A percentile compares a stretch with the other conserved stretches of the same genome.
Conservation (phyloP, 164 flowering plant genomes). For the Chimonanthus praecox region DNA sequence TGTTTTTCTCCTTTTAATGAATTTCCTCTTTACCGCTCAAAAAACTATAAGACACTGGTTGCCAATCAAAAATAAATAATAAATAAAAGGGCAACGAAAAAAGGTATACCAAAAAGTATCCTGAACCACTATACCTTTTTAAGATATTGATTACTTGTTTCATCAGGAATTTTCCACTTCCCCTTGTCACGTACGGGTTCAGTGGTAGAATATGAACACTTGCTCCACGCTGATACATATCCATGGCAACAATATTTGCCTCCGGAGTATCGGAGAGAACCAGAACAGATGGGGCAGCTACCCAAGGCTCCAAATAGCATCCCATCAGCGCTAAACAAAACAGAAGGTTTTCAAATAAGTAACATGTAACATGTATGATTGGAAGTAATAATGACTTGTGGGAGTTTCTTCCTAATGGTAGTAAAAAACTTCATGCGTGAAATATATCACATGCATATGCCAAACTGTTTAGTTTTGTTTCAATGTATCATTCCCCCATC, state of each 20-base stretch:
- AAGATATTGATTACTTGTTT: slow-evolving; percentile 57
- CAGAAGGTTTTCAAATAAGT: not conserved
- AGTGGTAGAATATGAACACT: slow-evolving; percentile 71
- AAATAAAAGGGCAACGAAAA: too few relatives aligned
- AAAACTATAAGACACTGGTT: too few relatives aligned
- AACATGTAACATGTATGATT: too few relatives aligned
- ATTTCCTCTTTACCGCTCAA: too few relatives aligned
- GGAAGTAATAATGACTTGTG: too few relatives aligned
- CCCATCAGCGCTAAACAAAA: slow-evolving; percentile 74
- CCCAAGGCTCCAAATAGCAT: slow-evolving; percentile 91
- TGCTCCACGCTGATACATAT: slow-evolving; percentile 87
- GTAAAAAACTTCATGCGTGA: too few relatives aligned
- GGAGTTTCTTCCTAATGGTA: too few relatives aligned
- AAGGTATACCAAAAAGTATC: not conserved
- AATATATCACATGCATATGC: too few relatives aligned
- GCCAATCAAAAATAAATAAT: too few relatives aligned
- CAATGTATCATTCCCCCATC: too few relatives aligned
- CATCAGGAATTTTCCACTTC: slow-evolving; percentile 89
- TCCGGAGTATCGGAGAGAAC: slow-evolving; percentile 63
- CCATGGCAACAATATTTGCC: slow-evolving; percentile 76
- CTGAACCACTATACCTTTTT: slow-evolving; percentile 42
- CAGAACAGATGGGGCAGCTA: slow-evolving; percentile 71
- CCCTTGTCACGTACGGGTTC: slow-evolving; percentile 64
- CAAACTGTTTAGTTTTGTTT: too few relatives aligned
- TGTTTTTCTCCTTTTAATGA: too few relatives aligned